Percentiles rank a stretch among this genome's conserved stretches.
Evolutionary conservation across 129 eudicot genomes (phyloP).

Genomic region (Rutidosis leptorrhynchoides): DNA sequence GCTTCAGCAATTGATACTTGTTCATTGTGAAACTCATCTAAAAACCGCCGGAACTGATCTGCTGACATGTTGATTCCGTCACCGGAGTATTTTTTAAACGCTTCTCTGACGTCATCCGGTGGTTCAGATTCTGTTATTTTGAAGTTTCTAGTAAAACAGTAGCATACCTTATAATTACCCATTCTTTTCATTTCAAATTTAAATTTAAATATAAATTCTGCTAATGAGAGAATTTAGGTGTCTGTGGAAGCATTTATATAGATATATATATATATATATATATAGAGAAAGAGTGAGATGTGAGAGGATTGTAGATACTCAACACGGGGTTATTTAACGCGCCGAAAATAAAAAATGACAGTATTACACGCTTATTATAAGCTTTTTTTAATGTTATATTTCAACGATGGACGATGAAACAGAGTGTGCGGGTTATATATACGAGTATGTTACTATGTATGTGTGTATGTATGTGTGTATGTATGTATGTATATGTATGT

Average conservation of each 20-base stretch:
- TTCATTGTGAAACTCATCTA: constrained; percentile 26
- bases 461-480: too few species aligned
- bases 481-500: too few species aligned
- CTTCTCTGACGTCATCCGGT: constrained; percentile 57
- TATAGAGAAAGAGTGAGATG: neutral
- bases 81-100: constrained; percentile 43
- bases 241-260: neutral
- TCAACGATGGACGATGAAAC: constrained; percentile 1
- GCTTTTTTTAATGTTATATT: too few species aligned
- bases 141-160: constrained; percentile 64
- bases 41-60: constrained; percentile 67
- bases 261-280: neutral
- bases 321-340: constrained; percentile 7
- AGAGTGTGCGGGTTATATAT: neutral
- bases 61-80: constrained; percentile 58
- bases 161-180: constrained; percentile 68
- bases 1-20: constrained; percentile 30
- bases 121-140: constrained; percentile 47
- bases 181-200: constrained; percentile 30
- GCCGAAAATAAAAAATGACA: neutral
- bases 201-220: neutral
- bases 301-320: constrained; percentile 6
- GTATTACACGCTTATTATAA: constrained; percentile 10
- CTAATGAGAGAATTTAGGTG: neutral
- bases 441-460: too few species aligned